These are phyloP conservation scores for Stygiomarasmius scandens DNA, from an alignment of 1,284 basidiomycete species.

Conservation along the genomic window DNA sequence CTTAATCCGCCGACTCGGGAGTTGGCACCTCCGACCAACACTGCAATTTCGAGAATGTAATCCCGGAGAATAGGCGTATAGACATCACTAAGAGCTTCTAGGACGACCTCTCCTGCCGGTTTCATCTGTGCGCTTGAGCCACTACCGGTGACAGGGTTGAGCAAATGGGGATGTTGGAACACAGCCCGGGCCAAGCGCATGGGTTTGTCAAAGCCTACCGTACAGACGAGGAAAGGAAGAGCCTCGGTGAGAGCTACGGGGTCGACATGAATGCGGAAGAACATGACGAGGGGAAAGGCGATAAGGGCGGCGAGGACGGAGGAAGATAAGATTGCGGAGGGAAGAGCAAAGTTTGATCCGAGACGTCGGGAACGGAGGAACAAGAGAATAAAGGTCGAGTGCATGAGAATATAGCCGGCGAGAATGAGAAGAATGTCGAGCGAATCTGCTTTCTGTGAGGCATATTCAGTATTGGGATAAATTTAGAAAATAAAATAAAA, in stretches of 20 bases:
- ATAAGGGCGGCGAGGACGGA: constrained; percentile 89
- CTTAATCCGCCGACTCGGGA: constrained; percentile 88
- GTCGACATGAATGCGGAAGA: constrained; percentile 87
- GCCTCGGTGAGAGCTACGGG: constrained; percentile 94
- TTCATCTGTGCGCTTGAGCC: constrained; percentile 52
- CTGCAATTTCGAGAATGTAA: constrained; percentile 90
- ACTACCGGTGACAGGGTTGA: constrained; percentile 47
- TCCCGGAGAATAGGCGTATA: constrained; percentile 89
- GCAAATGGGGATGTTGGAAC: constrained; percentile 82
- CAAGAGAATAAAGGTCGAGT: constrained; percentile 90
- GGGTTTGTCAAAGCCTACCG: constrained; percentile 97
- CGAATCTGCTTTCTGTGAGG: constrained; percentile 83
- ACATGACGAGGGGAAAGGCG: constrained; percentile 83
- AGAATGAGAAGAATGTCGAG: constrained; percentile 95
- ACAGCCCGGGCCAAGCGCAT: constrained; percentile 90
- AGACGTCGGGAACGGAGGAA: constrained; percentile 86
- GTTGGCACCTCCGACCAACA: constrained; percentile 86
- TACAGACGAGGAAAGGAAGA: constrained; percentile 96
- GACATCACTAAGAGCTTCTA: constrained; percentile 78
- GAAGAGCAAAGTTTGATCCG: constrained; percentile 90
- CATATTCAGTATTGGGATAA: constrained; percentile 2
- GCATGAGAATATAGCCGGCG: constrained; percentile 96
- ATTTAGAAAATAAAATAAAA: not conserved
- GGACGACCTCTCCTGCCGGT: constrained; percentile 83
- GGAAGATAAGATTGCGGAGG: constrained; percentile 82